Conservation (phyloP, 352 stramenopile species). For the Phytophthora gonapodyides region DNA sequence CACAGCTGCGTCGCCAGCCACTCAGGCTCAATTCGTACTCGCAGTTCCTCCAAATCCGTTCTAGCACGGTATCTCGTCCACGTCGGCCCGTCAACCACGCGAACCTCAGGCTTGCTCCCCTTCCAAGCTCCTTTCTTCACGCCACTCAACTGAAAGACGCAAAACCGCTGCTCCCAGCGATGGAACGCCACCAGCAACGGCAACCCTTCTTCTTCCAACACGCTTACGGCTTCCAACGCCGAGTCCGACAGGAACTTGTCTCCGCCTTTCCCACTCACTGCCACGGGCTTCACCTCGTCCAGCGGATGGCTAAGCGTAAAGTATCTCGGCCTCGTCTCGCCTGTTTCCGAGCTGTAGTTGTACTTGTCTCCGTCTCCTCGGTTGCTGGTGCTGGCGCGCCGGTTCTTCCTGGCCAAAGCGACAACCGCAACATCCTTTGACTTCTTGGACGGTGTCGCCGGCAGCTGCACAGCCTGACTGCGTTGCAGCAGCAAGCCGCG, state of each 20-base stretch:
- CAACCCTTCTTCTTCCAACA: slow-evolving; percentile 28
- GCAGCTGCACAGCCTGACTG: slow-evolving; percentile 38
- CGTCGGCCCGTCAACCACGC: slow-evolving; percentile 44
- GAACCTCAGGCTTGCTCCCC: slow-evolving; percentile 24
- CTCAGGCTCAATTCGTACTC: slow-evolving; percentile 48
- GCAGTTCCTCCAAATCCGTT: slow-evolving; percentile 35
- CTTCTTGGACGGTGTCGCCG: slow-evolving; percentile 35
- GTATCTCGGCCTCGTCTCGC: slow-evolving; percentile 47
- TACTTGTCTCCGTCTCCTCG: slow-evolving; percentile 40
- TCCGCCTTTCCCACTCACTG: slow-evolving; percentile 20
- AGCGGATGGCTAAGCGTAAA: slow-evolving; percentile 79
- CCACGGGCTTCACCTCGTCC: slow-evolving; percentile 77
- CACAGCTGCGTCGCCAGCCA: slow-evolving; percentile 42
- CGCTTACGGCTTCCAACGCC: slow-evolving; percentile 53
- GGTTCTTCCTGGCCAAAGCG: slow-evolving; percentile 33
- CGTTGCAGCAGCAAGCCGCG: slow-evolving; percentile 67
- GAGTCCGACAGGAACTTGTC: slow-evolving; percentile 53
- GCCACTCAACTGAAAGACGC: slow-evolving; percentile 47
- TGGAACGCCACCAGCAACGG: slow-evolving; percentile 60
- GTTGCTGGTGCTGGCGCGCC: slow-evolving; percentile 44
- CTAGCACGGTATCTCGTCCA: slow-evolving; percentile 45
- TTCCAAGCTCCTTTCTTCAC: slow-evolving; percentile 6
- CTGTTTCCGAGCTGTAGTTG: slow-evolving; percentile 34
- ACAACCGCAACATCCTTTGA: slow-evolving; percentile 35
- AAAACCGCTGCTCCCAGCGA: slow-evolving; percentile 49